Percentiles rank a stretch among this genome's conserved stretches.
These are phyloP conservation scores for Calocybe cyanea DNA, from an alignment of 768 basidiomycete genomes.

Conservation along the genomic window DNA sequence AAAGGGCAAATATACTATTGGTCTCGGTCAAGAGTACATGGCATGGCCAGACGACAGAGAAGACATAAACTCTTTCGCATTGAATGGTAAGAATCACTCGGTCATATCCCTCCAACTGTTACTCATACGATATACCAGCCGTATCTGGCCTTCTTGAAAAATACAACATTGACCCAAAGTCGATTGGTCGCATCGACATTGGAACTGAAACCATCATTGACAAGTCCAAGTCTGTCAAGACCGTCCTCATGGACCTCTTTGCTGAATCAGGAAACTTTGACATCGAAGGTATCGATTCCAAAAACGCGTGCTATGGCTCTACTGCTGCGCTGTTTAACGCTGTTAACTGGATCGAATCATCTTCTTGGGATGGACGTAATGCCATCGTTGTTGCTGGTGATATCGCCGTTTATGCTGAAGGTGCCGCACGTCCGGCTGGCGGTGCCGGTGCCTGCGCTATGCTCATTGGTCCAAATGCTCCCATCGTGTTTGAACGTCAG, in stretches of 20 bases:
- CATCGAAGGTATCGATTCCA: constrained; percentile 98
- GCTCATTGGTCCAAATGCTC: constrained; percentile 94
- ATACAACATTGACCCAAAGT: constrained; percentile 93
- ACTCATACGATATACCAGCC: no score
- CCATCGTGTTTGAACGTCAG: constrained; percentile 92
- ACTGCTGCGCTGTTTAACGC: constrained; percentile 99
- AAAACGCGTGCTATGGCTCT: constrained; percentile 99
- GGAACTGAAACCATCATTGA: constrained; percentile 99
- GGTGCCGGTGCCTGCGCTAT: constrained; percentile 96
- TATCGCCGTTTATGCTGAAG: constrained; percentile 97
- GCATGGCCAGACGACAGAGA: constrained; percentile 98
- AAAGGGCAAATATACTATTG: constrained; percentile 98
- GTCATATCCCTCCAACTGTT: no score
- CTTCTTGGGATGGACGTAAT: constrained; percentile 96
- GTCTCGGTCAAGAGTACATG: constrained; percentile 97
- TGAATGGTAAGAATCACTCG: constrained; percentile 92
- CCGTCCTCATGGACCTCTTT: constrained; percentile 97
- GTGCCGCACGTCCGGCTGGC: constrained; percentile 90
- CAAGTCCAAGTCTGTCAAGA: constrained; percentile 99
- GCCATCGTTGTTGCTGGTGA: constrained; percentile 97
- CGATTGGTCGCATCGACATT: constrained; percentile 96
- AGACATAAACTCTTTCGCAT: constrained; percentile 96
- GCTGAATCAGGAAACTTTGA: constrained; percentile 89
- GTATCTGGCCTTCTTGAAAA: constrained; percentile 88
- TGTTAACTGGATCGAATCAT: constrained; percentile 95